Evolutionary conservation across 768 basidiomycete species (phyloP).

Genomic region (Trametes punicea): DNA sequence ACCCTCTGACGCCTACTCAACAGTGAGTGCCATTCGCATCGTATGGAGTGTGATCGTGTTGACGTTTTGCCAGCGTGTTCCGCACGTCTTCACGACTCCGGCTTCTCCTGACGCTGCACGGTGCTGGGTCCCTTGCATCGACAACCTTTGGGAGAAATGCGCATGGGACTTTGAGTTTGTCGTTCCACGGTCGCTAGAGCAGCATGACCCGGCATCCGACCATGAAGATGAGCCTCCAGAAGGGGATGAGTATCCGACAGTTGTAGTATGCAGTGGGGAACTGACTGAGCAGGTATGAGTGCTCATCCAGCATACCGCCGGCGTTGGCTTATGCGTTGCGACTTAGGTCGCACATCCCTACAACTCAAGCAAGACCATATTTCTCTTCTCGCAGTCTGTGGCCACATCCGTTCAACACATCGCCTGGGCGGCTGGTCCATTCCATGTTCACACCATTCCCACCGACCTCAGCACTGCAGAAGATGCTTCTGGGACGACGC

Average conservation of each 20-base stretch:
- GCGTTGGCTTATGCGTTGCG: background rate
- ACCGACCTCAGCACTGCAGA: constrained; percentile 60
- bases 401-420: constrained; percentile 96
- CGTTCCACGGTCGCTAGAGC: constrained; percentile 81
- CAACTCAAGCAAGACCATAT: constrained; percentile 92
- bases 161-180: constrained; percentile 99
- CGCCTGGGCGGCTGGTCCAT: constrained; percentile 93
- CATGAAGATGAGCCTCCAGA: constrained; percentile 43
- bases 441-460: constrained; percentile 71
- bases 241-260: constrained; percentile 65
- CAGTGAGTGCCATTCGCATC: constrained; percentile 49
- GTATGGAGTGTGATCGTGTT: background rate
- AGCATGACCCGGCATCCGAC: constrained; percentile 45
- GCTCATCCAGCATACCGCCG: background rate
- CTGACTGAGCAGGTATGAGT: constrained; percentile 88
- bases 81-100: constrained; percentile 88
- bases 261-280: constrained; percentile 93
- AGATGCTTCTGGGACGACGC: constrained; percentile 55
- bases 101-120: constrained; percentile 89
- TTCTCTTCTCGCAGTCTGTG: constrained; percentile 82
- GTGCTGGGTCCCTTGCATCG: constrained; percentile 98
- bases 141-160: constrained; percentile 92
- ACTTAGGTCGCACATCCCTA: constrained; percentile 86
- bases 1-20: constrained; percentile 79
- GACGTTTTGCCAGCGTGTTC: constrained; percentile 63